Base-by-base conservation (phyloP, 306 rosid genomes). In the Acacia crassicarpa region DNA sequence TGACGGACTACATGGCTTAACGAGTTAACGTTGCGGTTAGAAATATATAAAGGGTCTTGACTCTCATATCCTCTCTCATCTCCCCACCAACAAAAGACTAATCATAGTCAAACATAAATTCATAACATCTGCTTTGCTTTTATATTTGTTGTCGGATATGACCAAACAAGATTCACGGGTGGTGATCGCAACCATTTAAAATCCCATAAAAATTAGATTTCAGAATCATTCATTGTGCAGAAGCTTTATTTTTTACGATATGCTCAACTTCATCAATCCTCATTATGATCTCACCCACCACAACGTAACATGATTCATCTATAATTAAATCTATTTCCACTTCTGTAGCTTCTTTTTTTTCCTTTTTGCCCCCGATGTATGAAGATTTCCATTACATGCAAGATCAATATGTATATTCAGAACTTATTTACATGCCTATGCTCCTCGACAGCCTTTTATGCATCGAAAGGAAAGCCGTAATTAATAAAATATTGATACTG, bases 81-180 rank as follows among this genome's bases (percentile, higher is more conserved):
- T 3, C 0, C 9, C 62, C 62, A 17, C 41, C 41, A 72, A 48
- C 53, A 46, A 46, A 46, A 4, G 17, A 51, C 17, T 15, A 51
- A 51, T 51, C n/a, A 17, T 51, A 51, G 62, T 72, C 76, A 46
- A 44, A 25, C 38, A 2, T 1, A 1, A 33, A 23, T 35, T 68
- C 32, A 45, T 23, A 70, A 2, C 56, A 32, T 66, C 2, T 22
- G 25, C 25, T 67, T 35, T 20, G 41, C 49, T 67, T 70, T 44
- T n/a, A n/a, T n/a, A n/a, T n/a, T n/a, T 71, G 75, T 44, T 22
- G 11, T 43, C 75, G 30, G 38, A 71, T 27, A 54, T 16, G 76
- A 51, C 77, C 35, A 30, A 30, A 72, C 30, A 72, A 51, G 30
- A 51, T 73, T 73, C 77, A 73, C 77, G 77, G 77, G 77, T 49